Evolutionary conservation across 2,329 filamentous ascomycete species (phyloP).

Genomic region (Aspergillus pseudonomiae): DNA sequence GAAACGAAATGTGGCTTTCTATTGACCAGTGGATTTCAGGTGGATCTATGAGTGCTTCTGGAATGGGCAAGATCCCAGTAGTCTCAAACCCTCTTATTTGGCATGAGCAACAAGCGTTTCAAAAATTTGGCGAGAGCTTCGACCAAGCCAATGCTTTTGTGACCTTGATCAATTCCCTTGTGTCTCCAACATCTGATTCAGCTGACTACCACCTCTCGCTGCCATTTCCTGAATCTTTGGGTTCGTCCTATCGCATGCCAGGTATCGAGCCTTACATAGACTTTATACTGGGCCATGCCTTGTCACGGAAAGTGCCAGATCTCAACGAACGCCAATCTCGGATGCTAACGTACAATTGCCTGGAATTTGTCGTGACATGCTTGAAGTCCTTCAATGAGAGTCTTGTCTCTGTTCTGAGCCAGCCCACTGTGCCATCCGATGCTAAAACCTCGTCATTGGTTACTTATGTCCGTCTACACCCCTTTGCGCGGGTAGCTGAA

Average conservation of each 20-base stretch:
- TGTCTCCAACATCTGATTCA: slow-evolving; percentile 58
- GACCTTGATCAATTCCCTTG: slow-evolving; percentile 71
- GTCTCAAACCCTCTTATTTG: slow-evolving; percentile 44
- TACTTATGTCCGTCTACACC: slow-evolving; percentile 83
- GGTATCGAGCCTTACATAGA: slow-evolving; percentile 94
- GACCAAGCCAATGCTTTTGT: slow-evolving; percentile 87
- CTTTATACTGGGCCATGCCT: slow-evolving; percentile 79
- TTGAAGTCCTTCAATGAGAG: slow-evolving; percentile 92
- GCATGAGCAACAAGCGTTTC: slow-evolving; percentile 66
- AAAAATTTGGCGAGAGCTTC: slow-evolving; percentile 75
- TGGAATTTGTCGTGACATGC: slow-evolving; percentile 80
- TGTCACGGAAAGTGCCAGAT: slow-evolving; percentile 68
- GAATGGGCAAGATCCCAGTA: slow-evolving; percentile 52
- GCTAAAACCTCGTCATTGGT: slow-evolving; percentile 71
- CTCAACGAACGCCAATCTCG: slow-evolving; percentile 70
- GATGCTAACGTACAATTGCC: slow-evolving; percentile 75
- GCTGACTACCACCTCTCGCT: slow-evolving; percentile 70
- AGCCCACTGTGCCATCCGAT: slow-evolving; percentile 75
- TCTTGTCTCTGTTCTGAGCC: slow-evolving; percentile 80
- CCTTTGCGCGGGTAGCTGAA: slow-evolving; percentile 93
- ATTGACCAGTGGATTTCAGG: slow-evolving; percentile 80
- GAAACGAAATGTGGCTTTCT: slow-evolving; percentile 75
- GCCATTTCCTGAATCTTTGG: slow-evolving; percentile 84
- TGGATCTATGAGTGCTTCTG: slow-evolving; percentile 36
- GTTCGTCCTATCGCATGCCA: slow-evolving; percentile 73